phyloP scores from a whole-genome alignment of 169 alveolate species.

The Eimeria praecox region DNA sequence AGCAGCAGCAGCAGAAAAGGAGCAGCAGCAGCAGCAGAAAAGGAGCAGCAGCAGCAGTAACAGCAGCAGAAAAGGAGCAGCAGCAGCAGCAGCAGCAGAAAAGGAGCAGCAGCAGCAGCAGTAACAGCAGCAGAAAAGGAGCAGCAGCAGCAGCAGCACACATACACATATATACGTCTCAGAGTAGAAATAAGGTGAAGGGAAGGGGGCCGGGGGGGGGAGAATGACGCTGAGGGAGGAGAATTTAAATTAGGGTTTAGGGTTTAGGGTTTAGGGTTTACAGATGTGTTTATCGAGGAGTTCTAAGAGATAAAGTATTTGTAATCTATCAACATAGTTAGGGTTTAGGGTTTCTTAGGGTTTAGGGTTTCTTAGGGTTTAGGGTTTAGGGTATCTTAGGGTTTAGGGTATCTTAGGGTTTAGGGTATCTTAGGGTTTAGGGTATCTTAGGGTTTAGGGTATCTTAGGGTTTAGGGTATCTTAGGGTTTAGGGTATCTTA shows the following conservation, averaged over 20 bases:
- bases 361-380: neutral
- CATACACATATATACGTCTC: neutral
- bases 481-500: neutral
- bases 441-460: neutral
- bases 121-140: neutral
- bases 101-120: slow-evolving; percentile 7
- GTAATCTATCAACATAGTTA: neutral
- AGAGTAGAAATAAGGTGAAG: too few relatives aligned
- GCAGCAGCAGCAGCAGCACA: neutral
- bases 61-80: neutral
- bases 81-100: neutral
- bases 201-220: too few relatives aligned
- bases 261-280: neutral
- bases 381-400: neutral
- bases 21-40: neutral
- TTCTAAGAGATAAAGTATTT: neutral
- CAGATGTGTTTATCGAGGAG: neutral
- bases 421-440: neutral
- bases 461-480: neutral
- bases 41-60: neutral
- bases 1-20: neutral
- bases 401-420: slow-evolving; percentile 2
- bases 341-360: slow-evolving; percentile 6
- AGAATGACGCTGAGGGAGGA: too few relatives aligned
- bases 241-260: too few relatives aligned